Evolutionary conservation across 805 yeast genomes (phyloP), one percentile per base, ranked within the genome.

Genomic region (Vanderwaltozyma tropicalis): DNA sequence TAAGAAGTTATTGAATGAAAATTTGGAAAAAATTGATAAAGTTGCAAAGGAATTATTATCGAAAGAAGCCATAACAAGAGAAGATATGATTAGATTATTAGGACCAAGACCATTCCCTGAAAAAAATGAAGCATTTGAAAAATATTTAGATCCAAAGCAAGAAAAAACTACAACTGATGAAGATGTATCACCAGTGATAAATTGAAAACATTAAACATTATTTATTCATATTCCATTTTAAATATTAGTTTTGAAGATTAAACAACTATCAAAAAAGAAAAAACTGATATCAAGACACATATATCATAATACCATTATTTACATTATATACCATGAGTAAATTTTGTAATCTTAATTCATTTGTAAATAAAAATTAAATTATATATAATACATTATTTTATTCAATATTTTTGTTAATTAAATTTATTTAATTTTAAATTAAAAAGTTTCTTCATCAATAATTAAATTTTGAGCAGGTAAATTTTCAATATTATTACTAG

Each of bases 71-170:
- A 71, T 92, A 20, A 85, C 95, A 4, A 76, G 98, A 59, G 94
- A 85, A 48, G 98, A 92, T 57, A 86, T 92, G 94, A 77, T 88
- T 40, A 71, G 89, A 41, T 59, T 92, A 35, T 66, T 92, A 32
- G 99, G 99, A 3, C 83, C 83, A 58, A 73, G 99, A 47, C 96
- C 95, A 10, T 92, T 81, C 69, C 80, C 83, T 13, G 95, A 87
- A 57, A 78, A 72, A 47, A 87, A 86, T 54, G 95, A 84, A 50
- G 95, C 95, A 1, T 87, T 88, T 61, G 95, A 86, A 59, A 85
- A 84, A 57, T 88, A 88, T 53, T 64, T 88, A 43, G 83, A 74
- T 49, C 62, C 60, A 14, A 44, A 51, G 34, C 41, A 46, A 15
- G 30, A 27, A 1, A 13, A 12, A 8, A 37, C 27, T 21, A 32